Conservation (phyloP, 495 filamentous ascomycete genomes). For the Astrocystis sublimbata region DNA sequence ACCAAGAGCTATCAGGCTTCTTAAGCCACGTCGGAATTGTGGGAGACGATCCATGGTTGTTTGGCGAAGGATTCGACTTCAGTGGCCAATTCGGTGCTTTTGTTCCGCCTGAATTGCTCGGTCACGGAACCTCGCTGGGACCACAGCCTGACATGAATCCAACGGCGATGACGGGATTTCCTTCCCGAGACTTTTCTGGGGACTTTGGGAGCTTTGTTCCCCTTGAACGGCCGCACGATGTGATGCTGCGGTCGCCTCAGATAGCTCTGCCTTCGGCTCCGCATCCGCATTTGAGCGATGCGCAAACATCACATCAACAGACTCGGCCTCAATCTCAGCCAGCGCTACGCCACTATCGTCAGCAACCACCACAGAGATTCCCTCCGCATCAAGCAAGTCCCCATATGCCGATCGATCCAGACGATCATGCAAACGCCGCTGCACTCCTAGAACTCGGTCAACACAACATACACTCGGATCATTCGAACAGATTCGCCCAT, state of each 20-base stretch:
- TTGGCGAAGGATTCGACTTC: slow-evolving; percentile 50
- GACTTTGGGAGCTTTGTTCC: slow-evolving; percentile 24
- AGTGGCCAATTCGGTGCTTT: slow-evolving; percentile 54
- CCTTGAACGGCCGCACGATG: slow-evolving; percentile 26
- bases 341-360: not conserved
- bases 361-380: slow-evolving; percentile 4
- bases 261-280: slow-evolving; percentile 15
- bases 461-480: slow-evolving; percentile 19
- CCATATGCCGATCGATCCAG: slow-evolving; percentile 28
- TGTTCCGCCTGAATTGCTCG: slow-evolving; percentile 61
- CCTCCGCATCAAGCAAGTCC: no score
- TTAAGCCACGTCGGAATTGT: slow-evolving; percentile 61
- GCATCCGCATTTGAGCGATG: not conserved
- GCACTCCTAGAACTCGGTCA: slow-evolving; percentile 26
- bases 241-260: slow-evolving; percentile 35
- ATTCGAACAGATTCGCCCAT: slow-evolving; percentile 14
- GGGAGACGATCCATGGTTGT: slow-evolving; percentile 49
- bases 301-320: slow-evolving; percentile 12
- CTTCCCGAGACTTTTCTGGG: slow-evolving; percentile 17
- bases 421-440: slow-evolving; percentile 28
- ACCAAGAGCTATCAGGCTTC: slow-evolving; percentile 61
- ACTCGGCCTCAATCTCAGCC: slow-evolving; percentile 17
- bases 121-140: slow-evolving; percentile 62
- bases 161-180: slow-evolving; percentile 20
- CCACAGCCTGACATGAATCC: slow-evolving; percentile 41